These are phyloP conservation scores for Boletus sp. DNA, from an alignment of 768 basidiomycete species.

Conservation along the genomic window DNA sequence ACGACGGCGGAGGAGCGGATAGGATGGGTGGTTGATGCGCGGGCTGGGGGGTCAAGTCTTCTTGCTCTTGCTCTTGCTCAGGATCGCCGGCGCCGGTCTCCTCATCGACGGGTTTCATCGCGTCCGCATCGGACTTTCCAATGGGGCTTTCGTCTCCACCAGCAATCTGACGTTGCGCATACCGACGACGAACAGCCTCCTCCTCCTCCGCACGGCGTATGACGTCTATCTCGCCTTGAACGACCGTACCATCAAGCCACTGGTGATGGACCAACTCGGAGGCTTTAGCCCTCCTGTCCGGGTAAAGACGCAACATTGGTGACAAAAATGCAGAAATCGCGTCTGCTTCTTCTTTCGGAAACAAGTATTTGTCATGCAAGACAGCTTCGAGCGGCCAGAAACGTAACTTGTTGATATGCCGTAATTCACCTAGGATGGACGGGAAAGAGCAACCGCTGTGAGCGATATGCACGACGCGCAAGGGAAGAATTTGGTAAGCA, in stretches of 20 bases:
- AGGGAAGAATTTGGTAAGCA: background rate
- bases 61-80: slow-evolving; percentile 9
- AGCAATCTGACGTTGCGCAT: slow-evolving; percentile 10
- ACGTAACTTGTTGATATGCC: slow-evolving; percentile 91
- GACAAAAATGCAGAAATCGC: slow-evolving; percentile 75
- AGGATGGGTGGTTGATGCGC: slow-evolving; percentile 32
- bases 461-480: slow-evolving; percentile 3
- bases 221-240: slow-evolving; percentile 90
- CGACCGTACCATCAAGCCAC: slow-evolving; percentile 83
- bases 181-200: slow-evolving; percentile 34
- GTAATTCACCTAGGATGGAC: slow-evolving; percentile 62
- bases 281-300: slow-evolving; percentile 87
- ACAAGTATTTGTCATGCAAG: slow-evolving; percentile 93
- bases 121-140: slow-evolving; percentile 41
- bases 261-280: slow-evolving; percentile 80
- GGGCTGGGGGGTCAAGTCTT: background rate
- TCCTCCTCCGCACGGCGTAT: slow-evolving; percentile 62
- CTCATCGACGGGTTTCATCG: slow-evolving; percentile 79
- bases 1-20: slow-evolving; percentile 32
- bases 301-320: slow-evolving; percentile 88
- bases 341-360: slow-evolving; percentile 80
- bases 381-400: slow-evolving; percentile 86
- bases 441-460: slow-evolving; percentile 1
- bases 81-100: slow-evolving; percentile 4
- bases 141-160: slow-evolving; percentile 10